Evolutionary conservation across 768 basidiomycete genomes (phyloP), one percentile per base, ranked within the genome.

Genomic region (Podaxis sp.): DNA sequence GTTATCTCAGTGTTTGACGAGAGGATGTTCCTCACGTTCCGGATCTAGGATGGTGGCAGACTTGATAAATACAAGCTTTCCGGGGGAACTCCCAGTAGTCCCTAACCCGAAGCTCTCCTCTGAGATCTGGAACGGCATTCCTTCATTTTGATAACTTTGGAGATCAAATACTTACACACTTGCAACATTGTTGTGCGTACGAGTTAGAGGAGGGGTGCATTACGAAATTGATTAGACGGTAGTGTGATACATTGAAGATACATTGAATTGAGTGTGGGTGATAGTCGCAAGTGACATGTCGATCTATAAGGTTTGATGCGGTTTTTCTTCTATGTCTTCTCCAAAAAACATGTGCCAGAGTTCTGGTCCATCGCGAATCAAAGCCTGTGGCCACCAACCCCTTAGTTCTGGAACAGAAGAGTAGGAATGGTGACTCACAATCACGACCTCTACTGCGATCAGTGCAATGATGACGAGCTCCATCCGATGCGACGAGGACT

Each of bases 391-490:
- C 33, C 33, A 8, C 33, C 33, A n/a, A 58, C 20, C 41, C 57
- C 55, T 36, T 6, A 46, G 54, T 22, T 8, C 44, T 46, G 38
- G 46, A 22, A 37, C 5, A 8, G 52, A 17, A 46, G 13, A 1
- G 40, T 37, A 26, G 38, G n/a, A 12, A 37, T 37, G 54, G 30
- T 37, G 10, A 77, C 87, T 71, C 69, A 95, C 95, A 55, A 97
- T 90, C 68, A 94, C 80, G n/a, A 95, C 94, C 74, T 96, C 95
- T 11, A 97, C 93, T 0, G 95, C 93, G 69, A 98, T 97, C 54
- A 99, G 88, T 1, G 86, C 82, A 66, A 98, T 99, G 72, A 98
- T 98, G 65, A 98, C 91, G 4, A 96, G 79, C 75, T 99, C 96
- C 91, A 99, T 95, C 2, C 91, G 87, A 70, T 97, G 93, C 2